These are phyloP conservation scores for Sapria himalayana DNA, from an alignment of 345 rosid species.

Conservation along the genomic window DNA sequence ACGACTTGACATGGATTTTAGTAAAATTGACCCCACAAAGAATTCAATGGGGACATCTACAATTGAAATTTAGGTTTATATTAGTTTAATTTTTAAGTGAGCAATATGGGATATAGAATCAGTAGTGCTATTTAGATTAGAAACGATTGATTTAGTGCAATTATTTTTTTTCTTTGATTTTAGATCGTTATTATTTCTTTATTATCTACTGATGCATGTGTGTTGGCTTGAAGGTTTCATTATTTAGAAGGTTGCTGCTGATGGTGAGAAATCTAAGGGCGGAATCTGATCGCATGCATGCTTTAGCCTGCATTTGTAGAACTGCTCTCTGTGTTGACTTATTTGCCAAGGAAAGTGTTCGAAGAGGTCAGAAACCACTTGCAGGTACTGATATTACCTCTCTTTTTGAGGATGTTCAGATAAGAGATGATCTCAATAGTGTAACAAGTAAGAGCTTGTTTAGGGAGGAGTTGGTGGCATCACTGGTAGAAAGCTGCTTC, in stretches of 20 bases:
- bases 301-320: slow-evolving; percentile 89
- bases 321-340: slow-evolving; percentile 98
- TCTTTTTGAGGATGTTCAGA: slow-evolving; percentile 77
- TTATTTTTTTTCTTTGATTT: no score
- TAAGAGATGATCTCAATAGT: slow-evolving; percentile 75
- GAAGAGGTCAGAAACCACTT: slow-evolving; percentile 96
- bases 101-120: no score
- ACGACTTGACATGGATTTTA: no score
- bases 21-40: no score
- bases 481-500: slow-evolving; percentile 95
- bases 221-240: slow-evolving; percentile 48
- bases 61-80: no score
- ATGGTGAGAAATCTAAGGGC: slow-evolving; percentile 97
- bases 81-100: no score
- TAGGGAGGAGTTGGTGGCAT: slow-evolving; percentile 90
- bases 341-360: slow-evolving; percentile 82
- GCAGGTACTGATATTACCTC: slow-evolving; percentile 91
- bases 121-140: no score
- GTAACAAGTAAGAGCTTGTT: slow-evolving; percentile 66
- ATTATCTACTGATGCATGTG: no score
- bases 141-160: no score
- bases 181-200: no score
- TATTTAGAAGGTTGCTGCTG: slow-evolving; percentile 81
- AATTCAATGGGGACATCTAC: no score
- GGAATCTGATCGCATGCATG: slow-evolving; percentile 97